phyloP scores from a whole-genome alignment of 306 rosid species.

The Trifolium subterraneum region DNA sequence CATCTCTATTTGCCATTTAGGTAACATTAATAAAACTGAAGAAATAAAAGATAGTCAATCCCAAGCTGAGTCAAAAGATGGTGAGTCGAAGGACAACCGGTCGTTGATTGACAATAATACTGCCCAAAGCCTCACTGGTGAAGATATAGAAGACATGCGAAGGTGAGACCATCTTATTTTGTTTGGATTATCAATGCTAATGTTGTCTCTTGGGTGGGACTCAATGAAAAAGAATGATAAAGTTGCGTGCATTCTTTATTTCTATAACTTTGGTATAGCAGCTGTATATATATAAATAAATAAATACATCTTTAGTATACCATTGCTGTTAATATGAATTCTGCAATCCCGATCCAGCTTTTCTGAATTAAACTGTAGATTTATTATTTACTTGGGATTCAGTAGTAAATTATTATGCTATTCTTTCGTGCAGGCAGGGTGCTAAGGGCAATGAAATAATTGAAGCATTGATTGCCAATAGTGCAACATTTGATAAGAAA shows the following conservation, averaged over 20 bases:
- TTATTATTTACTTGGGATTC: neutral
- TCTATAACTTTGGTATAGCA: slow-evolving; percentile 6
- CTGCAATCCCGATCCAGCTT: slow-evolving; percentile 9
- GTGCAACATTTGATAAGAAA: slow-evolving; percentile 89
- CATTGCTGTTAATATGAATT: slow-evolving; percentile 10
- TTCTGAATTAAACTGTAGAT: neutral
- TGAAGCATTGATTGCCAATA: slow-evolving; percentile 90
- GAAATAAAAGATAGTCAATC: slow-evolving; percentile 50
- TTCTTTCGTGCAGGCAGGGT: slow-evolving; percentile 69
- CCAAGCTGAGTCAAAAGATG: slow-evolving; percentile 58
- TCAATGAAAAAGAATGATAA: slow-evolving; percentile 1
- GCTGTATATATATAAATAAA: neutral
- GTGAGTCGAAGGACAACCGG: slow-evolving; percentile 76
- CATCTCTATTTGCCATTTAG: slow-evolving; percentile 41
- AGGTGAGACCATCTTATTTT: slow-evolving; percentile 50
- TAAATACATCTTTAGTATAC: neutral
- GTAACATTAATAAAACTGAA: slow-evolving; percentile 37
- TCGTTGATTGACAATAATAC: slow-evolving; percentile 74
- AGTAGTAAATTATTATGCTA: slow-evolving; percentile 5
- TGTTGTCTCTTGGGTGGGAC: neutral
- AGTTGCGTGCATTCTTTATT: slow-evolving; percentile 8
- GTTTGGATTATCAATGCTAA: slow-evolving; percentile 10
- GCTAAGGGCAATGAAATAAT: slow-evolving; percentile 88
- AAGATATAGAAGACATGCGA: slow-evolving; percentile 81
- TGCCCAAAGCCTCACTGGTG: slow-evolving; percentile 87